Conservation (phyloP, 495 filamentous ascomycete genomes). For the Penicillium arizonense region DNA sequence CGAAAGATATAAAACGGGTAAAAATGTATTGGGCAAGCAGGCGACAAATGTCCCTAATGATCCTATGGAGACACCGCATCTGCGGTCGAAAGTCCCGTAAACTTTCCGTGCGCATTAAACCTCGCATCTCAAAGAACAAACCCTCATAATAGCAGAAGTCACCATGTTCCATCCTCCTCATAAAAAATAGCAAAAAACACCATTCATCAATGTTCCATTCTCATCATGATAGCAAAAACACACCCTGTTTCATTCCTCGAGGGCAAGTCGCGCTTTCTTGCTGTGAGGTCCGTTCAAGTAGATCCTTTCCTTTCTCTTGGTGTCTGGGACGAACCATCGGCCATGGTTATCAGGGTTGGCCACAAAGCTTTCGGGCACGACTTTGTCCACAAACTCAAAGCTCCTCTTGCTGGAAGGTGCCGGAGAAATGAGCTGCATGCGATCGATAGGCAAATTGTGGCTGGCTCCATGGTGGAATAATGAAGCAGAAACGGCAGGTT, state of each 20-base stretch:
- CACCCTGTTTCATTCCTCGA: neutral
- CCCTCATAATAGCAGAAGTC: too few relatives aligned
- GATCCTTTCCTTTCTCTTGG: neutral
- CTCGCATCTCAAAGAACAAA: too few relatives aligned
- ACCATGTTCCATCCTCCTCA: neutral
- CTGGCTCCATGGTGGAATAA: neutral
- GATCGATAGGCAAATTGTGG: neutral
- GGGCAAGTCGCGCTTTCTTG: neutral
- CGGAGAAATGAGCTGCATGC: neutral
- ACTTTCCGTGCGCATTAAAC: too few relatives aligned
- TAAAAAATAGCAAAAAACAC: too few relatives aligned
- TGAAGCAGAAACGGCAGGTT: neutral
- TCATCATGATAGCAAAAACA: too few relatives aligned
- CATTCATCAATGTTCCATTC: too few relatives aligned
- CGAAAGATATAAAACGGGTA: neutral
- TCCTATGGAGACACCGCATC: too few relatives aligned
- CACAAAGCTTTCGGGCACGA: slow-evolving; percentile 17
- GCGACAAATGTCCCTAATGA: too few relatives aligned
- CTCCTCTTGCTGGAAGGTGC: neutral
- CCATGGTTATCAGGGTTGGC: slow-evolving; percentile 29
- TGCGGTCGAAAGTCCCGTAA: too few relatives aligned
- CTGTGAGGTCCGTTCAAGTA: slow-evolving; percentile 23
- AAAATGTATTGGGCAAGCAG: neutral
- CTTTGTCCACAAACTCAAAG: slow-evolving; percentile 10
- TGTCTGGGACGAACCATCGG: slow-evolving; percentile 7